These are phyloP conservation scores for Colletotrichum musae DNA, from an alignment of 2,329 filamentous ascomycete species.

Conservation along the genomic window DNA sequence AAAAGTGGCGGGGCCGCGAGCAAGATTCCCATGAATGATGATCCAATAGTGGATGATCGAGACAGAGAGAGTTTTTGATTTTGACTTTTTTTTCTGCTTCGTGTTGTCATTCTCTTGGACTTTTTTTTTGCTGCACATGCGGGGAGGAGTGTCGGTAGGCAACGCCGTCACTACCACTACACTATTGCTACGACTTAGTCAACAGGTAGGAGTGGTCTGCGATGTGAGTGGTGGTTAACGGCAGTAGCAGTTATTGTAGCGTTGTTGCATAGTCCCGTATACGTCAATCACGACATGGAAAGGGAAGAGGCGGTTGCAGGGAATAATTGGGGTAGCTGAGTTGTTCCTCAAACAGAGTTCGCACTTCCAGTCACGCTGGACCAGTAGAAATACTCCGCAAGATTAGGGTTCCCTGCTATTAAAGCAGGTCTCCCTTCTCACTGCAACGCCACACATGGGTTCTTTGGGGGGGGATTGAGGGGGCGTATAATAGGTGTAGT, in stretches of 20 bases:
- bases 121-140: conserved; percentile 4
- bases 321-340: conserved; percentile 9
- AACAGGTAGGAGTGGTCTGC: neutral
- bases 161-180: neutral
- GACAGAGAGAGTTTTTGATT: conserved; percentile 6
- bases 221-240: neutral
- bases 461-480: conserved; percentile 21
- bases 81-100: neutral
- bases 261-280: neutral
- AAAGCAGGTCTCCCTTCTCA: conserved; percentile 1
- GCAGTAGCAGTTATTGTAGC: neutral
- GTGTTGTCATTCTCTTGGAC: neutral
- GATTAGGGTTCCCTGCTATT: conserved; percentile 27
- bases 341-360: conserved; percentile 13
- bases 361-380: conserved; percentile 10
- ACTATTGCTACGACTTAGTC: neutral
- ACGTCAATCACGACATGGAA: too few species aligned
- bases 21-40: conserved; percentile 26
- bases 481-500: conserved; percentile 1
- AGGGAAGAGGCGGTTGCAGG: too few species aligned
- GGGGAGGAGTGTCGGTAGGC: conserved; percentile 19
- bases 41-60: conserved; percentile 12
- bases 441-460: conserved; percentile 32
- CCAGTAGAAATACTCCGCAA: conserved; percentile 10
- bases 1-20: conserved; percentile 8